Evolutionary conservation across 371 early-diverging fungal species (phyloP).

Genomic region (Dichotomocladium elegans): DNA sequence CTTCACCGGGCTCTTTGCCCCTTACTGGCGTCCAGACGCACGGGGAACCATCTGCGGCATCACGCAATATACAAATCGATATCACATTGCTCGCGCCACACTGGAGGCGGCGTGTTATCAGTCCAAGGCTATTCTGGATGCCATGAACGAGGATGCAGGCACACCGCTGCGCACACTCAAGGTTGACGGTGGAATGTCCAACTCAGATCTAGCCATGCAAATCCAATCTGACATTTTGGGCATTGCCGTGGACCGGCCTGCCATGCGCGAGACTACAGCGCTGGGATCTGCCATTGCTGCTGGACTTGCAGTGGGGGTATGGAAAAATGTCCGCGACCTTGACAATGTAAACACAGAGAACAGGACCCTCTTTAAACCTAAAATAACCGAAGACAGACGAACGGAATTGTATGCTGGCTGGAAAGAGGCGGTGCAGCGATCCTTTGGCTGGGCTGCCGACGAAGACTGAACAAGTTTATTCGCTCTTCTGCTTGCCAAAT

Average conservation of each 20-base stretch:
- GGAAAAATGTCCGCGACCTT: constrained; percentile 45
- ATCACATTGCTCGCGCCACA: constrained; percentile 87
- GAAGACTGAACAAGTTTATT: neutral
- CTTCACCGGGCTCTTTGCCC: constrained; percentile 92
- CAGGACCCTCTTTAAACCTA: constrained; percentile 37
- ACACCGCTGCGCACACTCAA: constrained; percentile 63
- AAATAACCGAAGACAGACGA: constrained; percentile 51
- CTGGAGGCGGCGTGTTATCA: constrained; percentile 93
- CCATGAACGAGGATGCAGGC: constrained; percentile 81
- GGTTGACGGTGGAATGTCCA: constrained; percentile 95
- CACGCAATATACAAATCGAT: constrained; percentile 80
- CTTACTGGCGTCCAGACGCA: constrained; percentile 93
- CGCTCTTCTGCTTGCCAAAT: neutral
- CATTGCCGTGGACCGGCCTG: constrained; percentile 85
- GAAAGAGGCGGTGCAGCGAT: constrained; percentile 83
- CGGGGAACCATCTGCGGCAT: constrained; percentile 88
- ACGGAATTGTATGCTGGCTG: constrained; percentile 67
- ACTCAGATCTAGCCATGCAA: constrained; percentile 89
- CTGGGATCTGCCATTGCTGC: constrained; percentile 95
- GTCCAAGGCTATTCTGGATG: constrained; percentile 83
- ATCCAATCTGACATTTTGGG: constrained; percentile 87
- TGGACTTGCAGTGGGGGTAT: constrained; percentile 80
- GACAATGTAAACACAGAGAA: constrained; percentile 33
- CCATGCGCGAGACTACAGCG: constrained; percentile 92
- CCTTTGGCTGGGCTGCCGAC: constrained; percentile 57